phyloP scores from a whole-genome alignment of 208 protist genomes.

The Leishmania aethiopica region DNA sequence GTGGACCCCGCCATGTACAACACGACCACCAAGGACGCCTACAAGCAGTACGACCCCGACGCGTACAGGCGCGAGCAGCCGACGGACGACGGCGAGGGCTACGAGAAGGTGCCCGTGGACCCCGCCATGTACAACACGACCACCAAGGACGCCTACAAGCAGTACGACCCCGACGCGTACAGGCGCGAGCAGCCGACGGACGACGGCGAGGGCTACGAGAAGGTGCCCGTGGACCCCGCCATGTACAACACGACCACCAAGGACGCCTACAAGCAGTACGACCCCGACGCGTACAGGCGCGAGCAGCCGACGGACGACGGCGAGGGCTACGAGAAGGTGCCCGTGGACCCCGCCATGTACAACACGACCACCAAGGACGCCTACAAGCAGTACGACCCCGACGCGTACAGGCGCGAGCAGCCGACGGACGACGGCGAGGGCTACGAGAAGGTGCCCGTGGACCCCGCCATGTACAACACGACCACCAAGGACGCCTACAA shows the following conservation, averaged over 20 bases:
- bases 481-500: conserved; percentile 46
- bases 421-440: neutral
- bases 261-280: conserved; percentile 13
- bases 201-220: conserved; percentile 9
- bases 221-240: conserved; percentile 24
- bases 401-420: conserved; percentile 17
- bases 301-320: neutral
- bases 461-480: conserved; percentile 52
- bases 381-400: conserved; percentile 26
- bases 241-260: conserved; percentile 28
- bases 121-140: conserved; percentile 58
- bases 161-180: conserved; percentile 46
- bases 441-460: neutral
- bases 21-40: neutral
- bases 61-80: conserved; percentile 18
- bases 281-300: neutral
- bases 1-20: conserved; percentile 35
- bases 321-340: neutral
- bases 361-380: neutral
- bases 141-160: conserved; percentile 40
- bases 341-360: conserved; percentile 48
- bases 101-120: conserved; percentile 1
- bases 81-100: neutral
- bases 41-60: conserved; percentile 26
- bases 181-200: neutral